Evolutionary conservation across 1,284 basidiomycete genomes (phyloP), one percentile per base, ranked within the genome.

Genomic region (Pyrrhoderma noxium): DNA sequence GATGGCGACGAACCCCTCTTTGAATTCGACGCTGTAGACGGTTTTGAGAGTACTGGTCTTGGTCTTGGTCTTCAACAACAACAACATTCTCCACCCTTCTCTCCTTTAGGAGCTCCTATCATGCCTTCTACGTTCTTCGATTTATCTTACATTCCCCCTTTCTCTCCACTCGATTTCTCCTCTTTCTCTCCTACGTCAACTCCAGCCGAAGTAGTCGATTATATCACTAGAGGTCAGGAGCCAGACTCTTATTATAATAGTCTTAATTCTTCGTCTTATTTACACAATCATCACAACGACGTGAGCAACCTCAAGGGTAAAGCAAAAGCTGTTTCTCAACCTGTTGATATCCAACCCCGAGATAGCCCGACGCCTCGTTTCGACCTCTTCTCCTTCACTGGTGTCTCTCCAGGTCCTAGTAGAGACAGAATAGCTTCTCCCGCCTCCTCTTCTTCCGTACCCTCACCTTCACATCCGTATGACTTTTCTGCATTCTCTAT

Each of bases 1-100:
- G 76, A 80, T 76, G 75, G 73, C 71, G 71, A 74, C 53, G 71
- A 73, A 56, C 61, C 70, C 45, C 61, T 79, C 61, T 76, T 77
- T 62, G 67, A 71, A 56, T 76, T 80, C 61, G 76, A 77, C 59
- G 62, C 70, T 51, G 73, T 67, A 67, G 73, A 77, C 56, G 45
- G 49, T 56, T 41, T 41, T 43, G 44, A 42, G 5, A 37, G 45
- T 16, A 41, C 27, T 8, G 25, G 40, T 11, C n/a, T n/a, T n/a
- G n/a, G n/a, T n/a, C n/a, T n/a, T n/a, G n/a, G n/a, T n/a, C n/a
- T n/a, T n/a, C n/a, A n/a, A n/a, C n/a, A n/a, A n/a, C n/a, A n/a
- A n/a, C n/a, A 31, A 11, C 27, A 31, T 31, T 27, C 23, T n/a
- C n/a, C 19, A 8, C 11, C 31, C 13, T 35, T 42, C 19, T 36